Evolutionary conservation across 2,329 filamentous ascomycete species (phyloP).

Genomic region (Neobulgaria alba): DNA sequence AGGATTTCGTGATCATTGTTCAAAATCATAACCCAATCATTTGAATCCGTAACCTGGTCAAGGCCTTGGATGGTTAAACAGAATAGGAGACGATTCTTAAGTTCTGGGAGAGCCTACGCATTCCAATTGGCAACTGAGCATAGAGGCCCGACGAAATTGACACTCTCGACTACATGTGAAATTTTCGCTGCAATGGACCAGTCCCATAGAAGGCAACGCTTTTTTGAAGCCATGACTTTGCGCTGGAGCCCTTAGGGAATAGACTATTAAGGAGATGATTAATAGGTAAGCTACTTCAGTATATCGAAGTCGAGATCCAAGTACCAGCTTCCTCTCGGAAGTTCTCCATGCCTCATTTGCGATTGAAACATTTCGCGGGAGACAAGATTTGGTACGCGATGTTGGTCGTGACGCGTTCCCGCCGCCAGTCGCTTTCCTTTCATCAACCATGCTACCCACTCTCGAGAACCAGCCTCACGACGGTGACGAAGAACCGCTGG

Average conservation of each 20-base stretch:
- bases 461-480: conserved; percentile 2
- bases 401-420: too few relatives aligned
- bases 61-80: conserved; percentile 35
- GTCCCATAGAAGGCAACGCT: conserved; percentile 36
- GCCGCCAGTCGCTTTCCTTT: too few relatives aligned
- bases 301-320: too few relatives aligned
- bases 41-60: conserved; percentile 29
- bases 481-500: conserved; percentile 3
- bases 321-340: too few relatives aligned
- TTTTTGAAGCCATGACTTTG: conserved; percentile 17
- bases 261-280: too few relatives aligned
- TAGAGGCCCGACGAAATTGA: conserved; percentile 30
- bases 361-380: too few relatives aligned
- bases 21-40: conserved; percentile 31
- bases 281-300: too few relatives aligned
- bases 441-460: conserved; percentile 5
- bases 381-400: too few relatives aligned
- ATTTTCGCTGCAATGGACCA: conserved; percentile 33
- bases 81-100: conserved; percentile 30
- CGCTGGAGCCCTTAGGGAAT: neutral
- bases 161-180: conserved; percentile 30
- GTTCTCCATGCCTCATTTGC: too few relatives aligned
- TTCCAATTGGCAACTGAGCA: conserved; percentile 35
- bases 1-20: conserved; percentile 29
- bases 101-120: conserved; percentile 33